Percentiles rank a stretch among this genome's conserved stretches.
Evolutionary conservation across 768 basidiomycete species (phyloP).

Genomic region (Rhodosporidiobolus sp.): DNA sequence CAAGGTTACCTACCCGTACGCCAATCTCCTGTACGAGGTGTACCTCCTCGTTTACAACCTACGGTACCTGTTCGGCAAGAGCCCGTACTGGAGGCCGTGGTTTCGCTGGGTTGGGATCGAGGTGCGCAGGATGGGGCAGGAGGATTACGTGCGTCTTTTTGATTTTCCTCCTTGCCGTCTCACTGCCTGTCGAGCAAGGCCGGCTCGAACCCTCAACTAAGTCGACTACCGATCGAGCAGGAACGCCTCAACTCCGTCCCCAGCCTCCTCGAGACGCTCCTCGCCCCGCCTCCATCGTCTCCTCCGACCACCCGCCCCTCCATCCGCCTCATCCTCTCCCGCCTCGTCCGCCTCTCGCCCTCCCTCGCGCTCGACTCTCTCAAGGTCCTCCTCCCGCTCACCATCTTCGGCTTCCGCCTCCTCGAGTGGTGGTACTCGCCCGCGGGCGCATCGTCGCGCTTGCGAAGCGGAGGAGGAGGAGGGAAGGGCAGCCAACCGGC

Average conservation of each 20-base stretch:
- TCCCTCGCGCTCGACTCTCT: constrained; percentile 50
- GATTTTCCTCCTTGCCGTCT: neutral
- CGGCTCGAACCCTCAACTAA: no score
- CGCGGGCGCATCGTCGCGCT: constrained; percentile 70
- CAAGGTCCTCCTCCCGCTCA: constrained; percentile 66
- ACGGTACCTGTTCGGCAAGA: constrained; percentile 82
- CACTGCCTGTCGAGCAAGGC: no score
- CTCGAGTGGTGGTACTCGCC: constrained; percentile 99
- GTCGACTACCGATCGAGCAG: no score
- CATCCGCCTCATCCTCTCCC: constrained; percentile 18
- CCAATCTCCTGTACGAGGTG: constrained; percentile 72
- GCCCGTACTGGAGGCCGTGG: constrained; percentile 87
- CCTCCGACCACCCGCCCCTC: constrained; percentile 38
- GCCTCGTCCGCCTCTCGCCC: constrained; percentile 14
- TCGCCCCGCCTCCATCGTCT: constrained; percentile 18
- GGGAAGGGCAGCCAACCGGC: constrained; percentile 72
- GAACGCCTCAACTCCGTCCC: constrained; percentile 21
- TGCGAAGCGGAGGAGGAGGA: constrained; percentile 60
- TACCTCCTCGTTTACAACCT: constrained; percentile 81
- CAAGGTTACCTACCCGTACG: constrained; percentile 75
- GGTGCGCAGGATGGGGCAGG: constrained; percentile 70
- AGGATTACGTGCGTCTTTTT: constrained; percentile 59
- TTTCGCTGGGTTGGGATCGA: constrained; percentile 78
- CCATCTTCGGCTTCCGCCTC: constrained; percentile 93
- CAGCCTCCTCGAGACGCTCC: constrained; percentile 6